Percentiles rank a stretch among this genome's conserved stretches.
Conservation (phyloP, 192 early-diverging fungal genomes). For the Coemansia sp. region DNA sequence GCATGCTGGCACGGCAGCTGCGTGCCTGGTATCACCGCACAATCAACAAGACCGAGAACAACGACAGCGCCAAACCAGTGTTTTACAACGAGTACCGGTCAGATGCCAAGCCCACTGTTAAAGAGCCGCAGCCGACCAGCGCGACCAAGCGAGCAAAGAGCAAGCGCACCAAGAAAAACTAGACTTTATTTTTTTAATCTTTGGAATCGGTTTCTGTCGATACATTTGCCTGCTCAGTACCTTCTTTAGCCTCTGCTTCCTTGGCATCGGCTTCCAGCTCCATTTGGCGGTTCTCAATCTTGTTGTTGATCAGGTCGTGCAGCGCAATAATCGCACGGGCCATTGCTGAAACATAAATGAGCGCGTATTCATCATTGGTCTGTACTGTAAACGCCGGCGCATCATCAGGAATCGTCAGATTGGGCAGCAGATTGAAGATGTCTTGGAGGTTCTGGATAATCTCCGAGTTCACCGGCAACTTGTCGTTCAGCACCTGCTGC, state of each 20-base stretch:
- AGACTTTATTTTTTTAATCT: background rate
- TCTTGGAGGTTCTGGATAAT: slow-evolving; percentile 99
- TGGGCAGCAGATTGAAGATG: slow-evolving; percentile 96
- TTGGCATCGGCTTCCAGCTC: slow-evolving; percentile 38
- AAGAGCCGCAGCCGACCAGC: slow-evolving; percentile 16
- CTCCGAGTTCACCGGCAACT: slow-evolving; percentile 91
- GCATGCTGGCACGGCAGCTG: slow-evolving; percentile 13
- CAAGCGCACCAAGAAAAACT: slow-evolving; percentile 30
- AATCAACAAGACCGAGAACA: slow-evolving; percentile 15
- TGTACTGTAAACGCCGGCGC: slow-evolving; percentile 84
- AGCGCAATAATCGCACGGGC: slow-evolving; percentile 94
- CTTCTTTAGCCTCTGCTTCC: slow-evolving; percentile 28
- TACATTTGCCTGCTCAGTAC: background rate
- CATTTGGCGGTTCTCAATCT: slow-evolving; percentile 75
- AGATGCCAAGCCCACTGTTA: slow-evolving; percentile 11
- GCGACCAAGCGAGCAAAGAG: slow-evolving; percentile 35
- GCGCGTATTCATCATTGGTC: slow-evolving; percentile 93
- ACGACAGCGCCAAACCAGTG: slow-evolving; percentile 14
- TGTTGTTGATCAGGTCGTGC: slow-evolving; percentile 97
- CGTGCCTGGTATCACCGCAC: slow-evolving; percentile 26
- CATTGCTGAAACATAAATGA: slow-evolving; percentile 90
- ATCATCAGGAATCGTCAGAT: slow-evolving; percentile 75
- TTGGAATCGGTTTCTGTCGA: slow-evolving; percentile 5
- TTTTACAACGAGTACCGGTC: slow-evolving; percentile 39
- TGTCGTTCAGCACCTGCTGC: slow-evolving; percentile 79